Conservation (phyloP, 2,329 filamentous ascomycete species). For the Ilyonectria sp. region DNA sequence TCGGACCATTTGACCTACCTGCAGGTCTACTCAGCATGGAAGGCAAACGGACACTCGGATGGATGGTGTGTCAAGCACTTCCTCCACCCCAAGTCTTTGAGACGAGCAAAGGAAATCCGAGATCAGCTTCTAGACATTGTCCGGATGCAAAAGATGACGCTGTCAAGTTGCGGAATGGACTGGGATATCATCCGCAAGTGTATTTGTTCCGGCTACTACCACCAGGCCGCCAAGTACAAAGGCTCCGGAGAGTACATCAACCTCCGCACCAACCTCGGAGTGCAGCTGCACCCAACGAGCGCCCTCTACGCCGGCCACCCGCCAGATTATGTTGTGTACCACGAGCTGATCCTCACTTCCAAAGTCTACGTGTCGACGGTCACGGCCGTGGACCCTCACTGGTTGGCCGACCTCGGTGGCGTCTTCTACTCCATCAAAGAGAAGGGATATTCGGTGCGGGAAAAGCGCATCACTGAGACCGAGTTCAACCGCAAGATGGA, state of each 20-base stretch:
- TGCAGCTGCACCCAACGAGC: conserved; percentile 94
- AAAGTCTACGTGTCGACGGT: conserved; percentile 99
- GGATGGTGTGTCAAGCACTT: conserved; percentile 96
- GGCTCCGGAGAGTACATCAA: conserved; percentile 99
- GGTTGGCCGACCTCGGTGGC: conserved; percentile 95
- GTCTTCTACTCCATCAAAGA: conserved; percentile 99
- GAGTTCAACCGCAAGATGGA: conserved; percentile 96
- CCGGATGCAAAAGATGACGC: conserved; percentile 90
- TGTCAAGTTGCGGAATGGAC: conserved; percentile 93
- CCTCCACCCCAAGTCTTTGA: conserved; percentile 92
- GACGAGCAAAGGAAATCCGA: conserved; percentile 92
- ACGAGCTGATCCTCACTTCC: conserved; percentile 95
- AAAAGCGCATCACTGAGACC: conserved; percentile 89
- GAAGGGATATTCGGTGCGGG: conserved; percentile 91
- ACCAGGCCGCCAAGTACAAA: conserved; percentile 96
- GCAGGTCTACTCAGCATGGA: conserved; percentile 97
- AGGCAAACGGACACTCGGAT: conserved; percentile 89
- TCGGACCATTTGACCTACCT: conserved; percentile 96
- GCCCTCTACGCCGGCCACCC: conserved; percentile 95
- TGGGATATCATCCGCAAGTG: conserved; percentile 97
- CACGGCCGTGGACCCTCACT: conserved; percentile 95
- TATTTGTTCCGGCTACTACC: conserved; percentile 98
- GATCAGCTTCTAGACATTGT: conserved; percentile 96
- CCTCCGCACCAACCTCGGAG: conserved; percentile 91
- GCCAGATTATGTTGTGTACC: conserved; percentile 97